Conservation (phyloP, 768 basidiomycete species). For the Phallus indusiatus region DNA sequence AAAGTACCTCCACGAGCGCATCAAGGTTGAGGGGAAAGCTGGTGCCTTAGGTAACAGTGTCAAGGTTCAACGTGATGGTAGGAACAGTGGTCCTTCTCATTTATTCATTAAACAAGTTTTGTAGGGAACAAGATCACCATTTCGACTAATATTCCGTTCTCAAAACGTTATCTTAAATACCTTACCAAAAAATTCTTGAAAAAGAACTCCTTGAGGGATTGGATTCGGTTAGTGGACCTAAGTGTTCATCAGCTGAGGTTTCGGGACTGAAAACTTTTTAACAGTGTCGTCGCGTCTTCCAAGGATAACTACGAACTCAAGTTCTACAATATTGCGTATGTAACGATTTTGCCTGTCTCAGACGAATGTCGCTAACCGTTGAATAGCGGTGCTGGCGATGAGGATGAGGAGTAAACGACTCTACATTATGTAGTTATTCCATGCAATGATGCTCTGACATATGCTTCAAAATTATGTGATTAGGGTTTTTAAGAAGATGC, state of each 20-base stretch:
- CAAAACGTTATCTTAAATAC: conserved; percentile 97
- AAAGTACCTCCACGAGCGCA: conserved; percentile 90
- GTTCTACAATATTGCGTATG: conserved; percentile 90
- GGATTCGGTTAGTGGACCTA: conserved; percentile 65
- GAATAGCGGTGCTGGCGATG: conserved; percentile 37
- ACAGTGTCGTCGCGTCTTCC: conserved; percentile 82
- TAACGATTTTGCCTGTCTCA: conserved; percentile 10
- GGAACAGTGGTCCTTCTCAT: conserved; percentile 19
- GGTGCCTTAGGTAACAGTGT: conserved; percentile 88
- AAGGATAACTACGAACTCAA: conserved; percentile 92
- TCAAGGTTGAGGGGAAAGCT: conserved; percentile 87
- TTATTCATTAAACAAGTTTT: conserved; percentile 1
- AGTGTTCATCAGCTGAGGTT: background rate
- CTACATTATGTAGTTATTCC: background rate
- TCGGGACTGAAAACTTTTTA: conserved; percentile 5
- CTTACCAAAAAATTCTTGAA: conserved; percentile 99
- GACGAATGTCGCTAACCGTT: conserved; percentile 8
- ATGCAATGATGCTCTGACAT: background rate
- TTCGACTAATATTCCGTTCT: conserved; percentile 80
- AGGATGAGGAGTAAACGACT: conserved; percentile 40
- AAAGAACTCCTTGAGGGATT: conserved; percentile 92
- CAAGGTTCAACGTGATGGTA: conserved; percentile 81
- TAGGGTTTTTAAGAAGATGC: background rate
- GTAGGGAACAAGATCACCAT: conserved; percentile 77
- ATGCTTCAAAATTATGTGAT: background rate